Evolutionary conservation across 352 stramenopile species (phyloP), one percentile per base, ranked within the genome.

Genomic region (Globisporangium lucens): DNA sequence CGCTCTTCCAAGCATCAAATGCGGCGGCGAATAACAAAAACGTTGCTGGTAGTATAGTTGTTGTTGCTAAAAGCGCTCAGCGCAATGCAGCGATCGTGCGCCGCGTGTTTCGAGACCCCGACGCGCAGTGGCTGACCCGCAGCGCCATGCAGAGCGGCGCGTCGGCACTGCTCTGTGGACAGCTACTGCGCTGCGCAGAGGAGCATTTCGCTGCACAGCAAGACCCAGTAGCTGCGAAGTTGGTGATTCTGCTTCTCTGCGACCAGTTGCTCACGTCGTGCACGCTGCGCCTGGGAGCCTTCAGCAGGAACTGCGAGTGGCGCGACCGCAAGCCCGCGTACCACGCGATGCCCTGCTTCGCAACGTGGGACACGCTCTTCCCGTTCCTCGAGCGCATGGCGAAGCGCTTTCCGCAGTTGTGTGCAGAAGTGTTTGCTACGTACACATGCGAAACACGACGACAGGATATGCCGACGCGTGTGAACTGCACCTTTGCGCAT

Each of bases 401-500:
- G 29, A 69, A 75, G 17, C 67, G 75, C 22, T 78, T 77, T 33
- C 71, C 80, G 2, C 10, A 56, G 1, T 41, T 68, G 6, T 69
- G 87, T 29, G 35, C 46, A 2, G 38, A 72, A 35, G 66, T 79
- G 9, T 46, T 91, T 10, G 22, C 65, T 10, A 20, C 56, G 29
- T 67, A 65, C 3, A 1, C 61, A 1, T 17, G 33, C 57, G 35
- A 12, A 68, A 29, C 12, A 59, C 29, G 10, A 36, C 41, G 6
- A 12, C 12, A 41, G 10, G 33, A 43, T 12, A 33, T 13, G 22
- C 7, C 27, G 51, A 29, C 12, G 1, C 75, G 73, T 4, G 68
- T 81, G 20, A 90, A 87, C 61, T 92, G 83, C 35, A 71, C 73
- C 9, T 88, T 92, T 64, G 77, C 80, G 20, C 78, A 85, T n/a